Evolutionary conservation across 768 basidiomycete species (phyloP).

Genomic region (Porpolomopsis calyptriformis): DNA sequence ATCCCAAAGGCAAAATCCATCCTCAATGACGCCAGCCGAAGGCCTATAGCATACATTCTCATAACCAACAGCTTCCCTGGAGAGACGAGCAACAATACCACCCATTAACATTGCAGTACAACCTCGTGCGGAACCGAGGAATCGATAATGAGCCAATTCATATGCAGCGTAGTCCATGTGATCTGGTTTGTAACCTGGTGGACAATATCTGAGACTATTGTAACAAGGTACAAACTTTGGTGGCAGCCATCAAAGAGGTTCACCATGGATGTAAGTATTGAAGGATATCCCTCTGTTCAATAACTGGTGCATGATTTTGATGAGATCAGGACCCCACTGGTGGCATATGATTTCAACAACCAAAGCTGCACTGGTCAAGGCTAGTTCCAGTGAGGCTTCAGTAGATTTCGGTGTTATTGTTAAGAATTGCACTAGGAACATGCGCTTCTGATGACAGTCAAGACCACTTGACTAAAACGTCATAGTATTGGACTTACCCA

Average conservation of each 20-base stretch:
- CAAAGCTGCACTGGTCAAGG: constrained; percentile 6
- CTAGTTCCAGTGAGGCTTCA: constrained; percentile 3
- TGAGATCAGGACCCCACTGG: not conserved
- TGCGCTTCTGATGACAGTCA: too few species aligned
- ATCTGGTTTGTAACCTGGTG: constrained; percentile 3
- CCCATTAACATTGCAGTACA: constrained; percentile 18
- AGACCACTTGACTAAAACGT: too few species aligned
- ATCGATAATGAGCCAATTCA: not conserved
- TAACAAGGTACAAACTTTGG: not conserved
- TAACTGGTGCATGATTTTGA: constrained; percentile 1
- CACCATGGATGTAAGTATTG: constrained; percentile 7
- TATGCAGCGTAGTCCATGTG: constrained; percentile 5
- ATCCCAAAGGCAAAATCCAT: constrained; percentile 5
- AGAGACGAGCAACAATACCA: constrained; percentile 18
- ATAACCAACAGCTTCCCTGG: constrained; percentile 7
- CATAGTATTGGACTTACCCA: too few species aligned
- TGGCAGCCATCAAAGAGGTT: not conserved
- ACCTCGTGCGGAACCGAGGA: constrained; percentile 11
- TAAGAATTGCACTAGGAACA: too few species aligned
- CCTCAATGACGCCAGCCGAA: constrained; percentile 4
- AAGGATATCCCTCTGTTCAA: constrained; percentile 9
- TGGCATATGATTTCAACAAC: constrained; percentile 7
- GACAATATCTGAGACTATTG: constrained; percentile 11
- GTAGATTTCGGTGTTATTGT: not conserved
- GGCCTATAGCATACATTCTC: constrained; percentile 13